phyloP scores from a whole-genome alignment of 2,329 filamentous ascomycete genomes.

The Aspergillus jensenii region DNA sequence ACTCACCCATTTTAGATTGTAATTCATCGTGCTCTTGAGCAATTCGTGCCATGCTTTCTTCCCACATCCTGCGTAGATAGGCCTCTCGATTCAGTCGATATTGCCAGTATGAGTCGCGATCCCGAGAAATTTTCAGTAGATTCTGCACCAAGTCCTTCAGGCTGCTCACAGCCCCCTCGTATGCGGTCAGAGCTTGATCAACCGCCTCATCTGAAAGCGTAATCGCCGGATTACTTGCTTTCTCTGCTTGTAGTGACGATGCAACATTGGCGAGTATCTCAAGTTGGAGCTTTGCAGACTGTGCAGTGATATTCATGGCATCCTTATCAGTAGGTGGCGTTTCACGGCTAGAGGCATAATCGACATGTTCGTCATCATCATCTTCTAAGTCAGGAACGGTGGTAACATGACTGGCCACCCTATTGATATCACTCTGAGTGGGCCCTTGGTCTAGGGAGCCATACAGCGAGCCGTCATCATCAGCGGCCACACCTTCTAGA shows the following conservation, averaged over 20 bases:
- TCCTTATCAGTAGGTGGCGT: constrained; percentile 77
- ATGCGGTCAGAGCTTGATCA: constrained; percentile 75
- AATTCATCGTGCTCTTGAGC: constrained; percentile 90
- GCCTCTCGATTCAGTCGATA: constrained; percentile 88
- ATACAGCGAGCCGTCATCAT: constrained; percentile 54
- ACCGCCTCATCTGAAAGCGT: constrained; percentile 75
- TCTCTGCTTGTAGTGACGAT: constrained; percentile 73
- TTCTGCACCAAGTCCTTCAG: constrained; percentile 82
- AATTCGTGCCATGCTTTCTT: constrained; percentile 98
- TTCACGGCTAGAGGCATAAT: constrained; percentile 77
- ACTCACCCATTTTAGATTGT: constrained; percentile 82
- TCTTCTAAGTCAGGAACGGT: constrained; percentile 60
- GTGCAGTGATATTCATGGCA: constrained; percentile 93
- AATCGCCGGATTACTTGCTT: constrained; percentile 66
- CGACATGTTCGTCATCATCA: constrained; percentile 73
- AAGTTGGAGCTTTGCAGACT: constrained; percentile 88
- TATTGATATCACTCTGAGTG: constrained; percentile 48
- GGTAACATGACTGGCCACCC: constrained; percentile 49
- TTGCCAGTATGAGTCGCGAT: constrained; percentile 96
- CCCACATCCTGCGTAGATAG: constrained; percentile 93
- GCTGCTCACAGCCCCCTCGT: constrained; percentile 86
- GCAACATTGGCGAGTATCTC: constrained; percentile 87
- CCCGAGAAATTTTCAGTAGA: constrained; percentile 85
- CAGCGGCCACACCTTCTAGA: constrained; percentile 50
- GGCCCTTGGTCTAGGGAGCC: constrained; percentile 59